Percentiles rank a stretch among this genome's conserved stretches.
Conservation (phyloP, 1,139 yeast genomes). For the Diutina ranongensis region DNA sequence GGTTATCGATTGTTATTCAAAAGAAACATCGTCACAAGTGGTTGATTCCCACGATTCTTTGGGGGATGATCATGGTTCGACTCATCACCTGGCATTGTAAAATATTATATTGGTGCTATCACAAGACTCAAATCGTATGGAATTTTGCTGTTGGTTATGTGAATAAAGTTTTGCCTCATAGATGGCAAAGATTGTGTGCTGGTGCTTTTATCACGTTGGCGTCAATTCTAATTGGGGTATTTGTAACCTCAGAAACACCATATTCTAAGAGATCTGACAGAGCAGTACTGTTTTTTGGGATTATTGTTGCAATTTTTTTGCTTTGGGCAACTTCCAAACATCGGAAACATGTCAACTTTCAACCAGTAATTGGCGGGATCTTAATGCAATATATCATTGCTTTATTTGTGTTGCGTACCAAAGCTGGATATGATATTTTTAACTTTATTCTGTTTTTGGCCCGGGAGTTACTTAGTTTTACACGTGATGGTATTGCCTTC, state of each 20-base stretch:
- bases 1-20: slow-evolving; percentile 49
- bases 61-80: slow-evolving; percentile 43
- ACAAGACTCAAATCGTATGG: slow-evolving; percentile 12
- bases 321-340: neutral
- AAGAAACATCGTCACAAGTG: slow-evolving; percentile 40
- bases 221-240: neutral
- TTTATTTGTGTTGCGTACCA: neutral
- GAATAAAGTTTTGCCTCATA: neutral
- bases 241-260: neutral
- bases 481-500: neutral
- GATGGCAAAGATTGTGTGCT: neutral
- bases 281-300: neutral
- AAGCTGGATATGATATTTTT: neutral
- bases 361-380: neutral
- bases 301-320: neutral
- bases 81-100: slow-evolving; percentile 45
- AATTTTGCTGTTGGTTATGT: neutral
- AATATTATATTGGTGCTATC: slow-evolving; percentile 22
- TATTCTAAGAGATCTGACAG: neutral
- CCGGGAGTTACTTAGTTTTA: neutral
- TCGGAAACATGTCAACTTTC: neutral
- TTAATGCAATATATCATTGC: neutral
- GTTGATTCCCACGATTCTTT: slow-evolving; percentile 53
- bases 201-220: neutral
- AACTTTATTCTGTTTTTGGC: neutral